phyloP scores from a whole-genome alignment of 2,329 filamentous ascomycete genomes.

The Xylariomycetidae sp. region DNA sequence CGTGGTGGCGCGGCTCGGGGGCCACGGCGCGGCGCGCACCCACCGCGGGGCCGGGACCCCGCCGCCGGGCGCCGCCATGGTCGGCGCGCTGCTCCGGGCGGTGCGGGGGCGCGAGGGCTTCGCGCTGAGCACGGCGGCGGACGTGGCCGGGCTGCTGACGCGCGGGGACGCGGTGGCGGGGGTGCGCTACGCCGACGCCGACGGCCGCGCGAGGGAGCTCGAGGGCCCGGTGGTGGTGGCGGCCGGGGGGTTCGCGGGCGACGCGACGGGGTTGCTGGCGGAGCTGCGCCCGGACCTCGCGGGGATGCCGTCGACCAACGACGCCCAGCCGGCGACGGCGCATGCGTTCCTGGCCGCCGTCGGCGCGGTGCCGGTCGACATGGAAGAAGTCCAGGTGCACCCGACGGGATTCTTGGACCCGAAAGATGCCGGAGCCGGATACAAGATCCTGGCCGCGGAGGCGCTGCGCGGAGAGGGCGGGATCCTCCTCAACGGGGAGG shows the following conservation, averaged over 20 bases:
- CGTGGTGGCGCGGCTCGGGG: constrained; percentile 52
- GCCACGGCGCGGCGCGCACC: constrained; percentile 50
- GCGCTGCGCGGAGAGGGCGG: constrained; percentile 58
- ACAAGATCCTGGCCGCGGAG: constrained; percentile 61
- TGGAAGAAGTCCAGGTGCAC: constrained; percentile 57
- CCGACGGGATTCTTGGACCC: constrained; percentile 60
- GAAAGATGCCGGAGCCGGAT: constrained; percentile 32
- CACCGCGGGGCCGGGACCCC: constrained; percentile 50
- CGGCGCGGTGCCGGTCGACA: constrained; percentile 40
- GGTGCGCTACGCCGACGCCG: constrained; percentile 39
- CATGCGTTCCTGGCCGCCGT: constrained; percentile 37
- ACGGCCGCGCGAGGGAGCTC: constrained; percentile 31
- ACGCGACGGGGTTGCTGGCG: constrained; percentile 49
- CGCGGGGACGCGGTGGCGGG: constrained; percentile 36
- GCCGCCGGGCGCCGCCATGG: constrained; percentile 54
- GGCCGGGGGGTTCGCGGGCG: constrained; percentile 57
- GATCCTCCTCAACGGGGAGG: constrained; percentile 41
- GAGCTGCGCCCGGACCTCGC: constrained; percentile 52
- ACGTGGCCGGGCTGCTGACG: constrained; percentile 42
- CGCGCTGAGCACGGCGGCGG: constrained; percentile 43
- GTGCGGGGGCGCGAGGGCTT: constrained; percentile 45
- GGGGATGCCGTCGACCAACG: constrained; percentile 57
- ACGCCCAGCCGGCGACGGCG: constrained; percentile 48
- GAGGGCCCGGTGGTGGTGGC: constrained; percentile 54
- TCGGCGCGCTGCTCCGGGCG: constrained; percentile 45